Evolutionary conservation across 495 filamentous ascomycete species (phyloP).

Genomic region (Coniosporium apollinis): DNA sequence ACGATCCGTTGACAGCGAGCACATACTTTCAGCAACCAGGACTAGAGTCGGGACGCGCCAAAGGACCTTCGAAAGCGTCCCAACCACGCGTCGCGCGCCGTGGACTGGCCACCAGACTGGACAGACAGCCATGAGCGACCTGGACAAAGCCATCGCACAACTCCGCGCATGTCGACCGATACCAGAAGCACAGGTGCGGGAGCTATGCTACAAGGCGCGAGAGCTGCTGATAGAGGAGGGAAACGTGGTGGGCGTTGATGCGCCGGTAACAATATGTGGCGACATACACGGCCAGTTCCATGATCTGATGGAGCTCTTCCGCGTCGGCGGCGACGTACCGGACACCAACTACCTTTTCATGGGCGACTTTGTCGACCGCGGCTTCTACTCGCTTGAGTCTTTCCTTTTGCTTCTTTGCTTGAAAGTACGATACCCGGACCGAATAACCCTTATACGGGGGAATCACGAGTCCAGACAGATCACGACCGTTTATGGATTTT

Average conservation of each 20-base stretch:
- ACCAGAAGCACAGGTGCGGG: slow-evolving; percentile 83
- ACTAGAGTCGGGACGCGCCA: too few species aligned
- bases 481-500: slow-evolving; percentile 96
- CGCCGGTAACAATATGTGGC: slow-evolving; percentile 96
- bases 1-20: too few species aligned
- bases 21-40: too few species aligned
- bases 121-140: slow-evolving; percentile 53
- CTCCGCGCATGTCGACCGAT: slow-evolving; percentile 92
- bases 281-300: slow-evolving; percentile 80
- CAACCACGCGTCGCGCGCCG: background rate
- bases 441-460: slow-evolving; percentile 90
- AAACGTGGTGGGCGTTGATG: slow-evolving; percentile 90
- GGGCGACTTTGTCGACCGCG: slow-evolving; percentile 91
- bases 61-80: too few species aligned
- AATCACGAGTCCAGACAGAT: slow-evolving; percentile 98
- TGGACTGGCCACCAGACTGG: background rate
- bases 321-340: slow-evolving; percentile 85
- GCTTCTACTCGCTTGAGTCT: slow-evolving; percentile 94
- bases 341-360: slow-evolving; percentile 94
- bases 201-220: slow-evolving; percentile 93
- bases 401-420: slow-evolving; percentile 88
- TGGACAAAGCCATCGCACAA: slow-evolving; percentile 80
- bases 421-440: slow-evolving; percentile 94
- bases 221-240: slow-evolving; percentile 95
- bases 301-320: slow-evolving; percentile 95